phyloP scores from a whole-genome alignment of 345 rosid genomes.

The Psidium guajava region DNA sequence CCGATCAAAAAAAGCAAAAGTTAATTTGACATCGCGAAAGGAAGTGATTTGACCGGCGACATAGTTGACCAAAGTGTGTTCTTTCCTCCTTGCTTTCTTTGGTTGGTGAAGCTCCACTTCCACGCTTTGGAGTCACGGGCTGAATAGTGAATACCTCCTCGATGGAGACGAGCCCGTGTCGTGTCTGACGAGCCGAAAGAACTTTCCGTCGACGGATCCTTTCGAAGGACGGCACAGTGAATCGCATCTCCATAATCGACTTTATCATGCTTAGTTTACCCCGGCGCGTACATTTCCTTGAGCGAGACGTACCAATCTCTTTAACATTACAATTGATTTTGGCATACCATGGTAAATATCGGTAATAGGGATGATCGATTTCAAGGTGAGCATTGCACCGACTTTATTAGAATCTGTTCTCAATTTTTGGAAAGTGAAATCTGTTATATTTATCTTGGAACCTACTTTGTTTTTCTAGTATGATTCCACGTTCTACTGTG shows the following conservation, averaged over 20 bases:
- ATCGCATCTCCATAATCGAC: no score
- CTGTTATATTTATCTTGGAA: rapidly evolving
- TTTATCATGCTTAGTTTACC: neutral
- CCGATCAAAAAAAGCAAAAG: neutral
- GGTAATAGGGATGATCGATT: rapidly evolving
- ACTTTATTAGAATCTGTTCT: rapidly evolving
- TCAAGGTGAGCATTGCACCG: rapidly evolving
- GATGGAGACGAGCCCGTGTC: neutral
- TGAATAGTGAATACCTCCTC: rapidly evolving
- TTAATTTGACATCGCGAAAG: neutral
- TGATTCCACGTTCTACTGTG: rapidly evolving
- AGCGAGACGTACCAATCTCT: neutral
- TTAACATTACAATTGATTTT: neutral
- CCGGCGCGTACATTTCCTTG: neutral
- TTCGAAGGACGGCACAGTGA: rapidly evolving
- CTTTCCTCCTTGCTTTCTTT: neutral
- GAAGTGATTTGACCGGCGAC: neutral
- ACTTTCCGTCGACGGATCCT: neutral
- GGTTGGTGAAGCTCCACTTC: neutral
- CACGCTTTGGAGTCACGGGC: neutral
- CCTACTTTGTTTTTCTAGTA: neutral
- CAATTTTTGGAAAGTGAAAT: rapidly evolving
- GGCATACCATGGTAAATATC: neutral
- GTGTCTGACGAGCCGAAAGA: neutral
- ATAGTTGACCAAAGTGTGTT: neutral